Conservation (phyloP, 768 basidiomycete species). For the Collybia mongolica region DNA sequence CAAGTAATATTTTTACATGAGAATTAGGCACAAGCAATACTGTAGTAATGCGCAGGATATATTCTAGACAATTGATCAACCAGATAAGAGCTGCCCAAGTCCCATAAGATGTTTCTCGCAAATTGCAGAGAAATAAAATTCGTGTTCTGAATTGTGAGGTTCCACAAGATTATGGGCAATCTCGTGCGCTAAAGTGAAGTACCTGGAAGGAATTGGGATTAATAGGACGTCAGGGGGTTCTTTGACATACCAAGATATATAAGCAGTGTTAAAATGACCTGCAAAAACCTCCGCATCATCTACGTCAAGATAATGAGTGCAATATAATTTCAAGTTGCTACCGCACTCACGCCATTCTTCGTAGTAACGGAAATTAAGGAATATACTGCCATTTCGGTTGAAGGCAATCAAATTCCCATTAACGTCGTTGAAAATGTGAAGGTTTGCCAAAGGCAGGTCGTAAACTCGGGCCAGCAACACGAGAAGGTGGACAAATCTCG, state of each 20-base stretch:
- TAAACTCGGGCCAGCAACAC: constrained; percentile 68
- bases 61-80: constrained; percentile 1
- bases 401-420: constrained; percentile 88
- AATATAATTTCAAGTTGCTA: neutral
- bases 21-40: neutral
- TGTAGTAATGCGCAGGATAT: neutral
- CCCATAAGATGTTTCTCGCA: constrained; percentile 63
- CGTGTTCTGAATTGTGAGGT: constrained; percentile 88
- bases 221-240: neutral
- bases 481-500: constrained; percentile 74
- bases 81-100: constrained; percentile 32
- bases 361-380: constrained; percentile 84
- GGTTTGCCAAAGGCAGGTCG: constrained; percentile 63
- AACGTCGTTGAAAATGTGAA: constrained; percentile 88
- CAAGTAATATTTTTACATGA: neutral
- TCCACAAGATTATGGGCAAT: constrained; percentile 90
- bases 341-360: constrained; percentile 80
- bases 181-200: constrained; percentile 89
- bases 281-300: constrained; percentile 67
- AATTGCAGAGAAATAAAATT: constrained; percentile 92
- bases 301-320: constrained; percentile 22
- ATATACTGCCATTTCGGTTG: constrained; percentile 86
- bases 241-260: constrained; percentile 70
- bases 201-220: constrained; percentile 46
- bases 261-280: constrained; percentile 58